Evolutionary conservation across 169 alveolate species (phyloP).

Genomic region (Cryptosporidium baileyi): DNA sequence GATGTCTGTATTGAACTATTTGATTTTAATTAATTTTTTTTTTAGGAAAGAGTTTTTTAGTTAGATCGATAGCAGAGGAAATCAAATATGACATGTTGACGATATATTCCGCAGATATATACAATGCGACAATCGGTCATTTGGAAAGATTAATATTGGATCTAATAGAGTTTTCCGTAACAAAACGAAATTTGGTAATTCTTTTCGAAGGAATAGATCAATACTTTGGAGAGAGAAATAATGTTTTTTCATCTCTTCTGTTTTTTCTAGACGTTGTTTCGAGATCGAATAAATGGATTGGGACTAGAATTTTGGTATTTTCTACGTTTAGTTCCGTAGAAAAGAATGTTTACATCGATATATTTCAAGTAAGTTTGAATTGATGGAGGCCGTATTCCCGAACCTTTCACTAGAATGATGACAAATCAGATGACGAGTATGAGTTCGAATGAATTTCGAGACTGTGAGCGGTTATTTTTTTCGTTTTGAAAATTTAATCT

Average conservation of each 20-base stretch:
- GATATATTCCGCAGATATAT: slow-evolving; percentile 26
- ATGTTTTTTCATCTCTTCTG: neutral
- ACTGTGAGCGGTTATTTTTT: neutral
- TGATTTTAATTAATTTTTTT: neutral
- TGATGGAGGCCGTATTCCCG: neutral
- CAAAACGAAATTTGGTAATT: neutral
- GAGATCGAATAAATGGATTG: slow-evolving; percentile 41
- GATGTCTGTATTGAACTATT: slow-evolving; percentile 1
- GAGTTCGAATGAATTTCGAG: neutral
- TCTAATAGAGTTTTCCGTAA: neutral
- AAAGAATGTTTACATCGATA: neutral
- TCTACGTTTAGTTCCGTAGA: neutral
- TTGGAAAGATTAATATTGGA: neutral
- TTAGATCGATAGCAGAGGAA: neutral
- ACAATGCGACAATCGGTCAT: slow-evolving; percentile 26
- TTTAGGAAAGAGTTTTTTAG: slow-evolving; percentile 48
- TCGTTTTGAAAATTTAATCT: slow-evolving; percentile 6
- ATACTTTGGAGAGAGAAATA: neutral
- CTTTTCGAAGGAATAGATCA: slow-evolving; percentile 46
- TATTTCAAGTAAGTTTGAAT: slow-evolving; percentile 23
- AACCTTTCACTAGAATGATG: slow-evolving; percentile 16
- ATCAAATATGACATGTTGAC: neutral
- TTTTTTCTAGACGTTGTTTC: slow-evolving; percentile 33
- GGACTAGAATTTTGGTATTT: slow-evolving; percentile 10
- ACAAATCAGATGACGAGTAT: slow-evolving; percentile 69